Conservation (phyloP, 1,284 basidiomycete genomes). For the Dichomitus squalens region DNA sequence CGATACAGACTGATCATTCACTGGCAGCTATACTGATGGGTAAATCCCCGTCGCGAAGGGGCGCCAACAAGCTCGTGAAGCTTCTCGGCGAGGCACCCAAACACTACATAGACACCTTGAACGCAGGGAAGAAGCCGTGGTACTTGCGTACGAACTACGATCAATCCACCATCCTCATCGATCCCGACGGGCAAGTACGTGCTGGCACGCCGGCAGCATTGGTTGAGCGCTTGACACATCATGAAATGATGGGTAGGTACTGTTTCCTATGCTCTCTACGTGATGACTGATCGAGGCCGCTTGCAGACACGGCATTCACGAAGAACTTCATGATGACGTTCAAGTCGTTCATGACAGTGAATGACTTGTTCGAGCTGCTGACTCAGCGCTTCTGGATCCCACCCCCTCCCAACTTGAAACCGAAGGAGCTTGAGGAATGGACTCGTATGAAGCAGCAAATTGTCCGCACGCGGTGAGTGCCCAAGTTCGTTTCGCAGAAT, state of each 20-base stretch:
- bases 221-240: conserved; percentile 89
- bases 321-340: conserved; percentile 97
- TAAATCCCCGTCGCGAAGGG: conserved; percentile 38
- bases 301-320: conserved; percentile 78
- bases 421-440: conserved; percentile 81
- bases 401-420: conserved; percentile 72
- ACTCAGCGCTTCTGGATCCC: conserved; percentile 83
- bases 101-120: conserved; percentile 50
- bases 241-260: conserved; percentile 53
- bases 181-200: conserved; percentile 80
- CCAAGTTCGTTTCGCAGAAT: background rate
- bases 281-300: background rate
- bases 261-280: background rate
- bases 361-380: conserved; percentile 87
- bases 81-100: conserved; percentile 74
- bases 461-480: conserved; percentile 79
- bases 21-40: conserved; percentile 23
- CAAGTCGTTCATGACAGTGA: conserved; percentile 90
- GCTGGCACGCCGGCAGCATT: conserved; percentile 88
- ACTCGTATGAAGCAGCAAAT: conserved; percentile 86
- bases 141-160: conserved; percentile 84
- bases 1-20: background rate
- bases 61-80: conserved; percentile 65
- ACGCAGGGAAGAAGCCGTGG: conserved; percentile 75
- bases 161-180: conserved; percentile 81